phyloP scores from a whole-genome alignment of 345 rosid species.

The Eucalyptus caleyi region DNA sequence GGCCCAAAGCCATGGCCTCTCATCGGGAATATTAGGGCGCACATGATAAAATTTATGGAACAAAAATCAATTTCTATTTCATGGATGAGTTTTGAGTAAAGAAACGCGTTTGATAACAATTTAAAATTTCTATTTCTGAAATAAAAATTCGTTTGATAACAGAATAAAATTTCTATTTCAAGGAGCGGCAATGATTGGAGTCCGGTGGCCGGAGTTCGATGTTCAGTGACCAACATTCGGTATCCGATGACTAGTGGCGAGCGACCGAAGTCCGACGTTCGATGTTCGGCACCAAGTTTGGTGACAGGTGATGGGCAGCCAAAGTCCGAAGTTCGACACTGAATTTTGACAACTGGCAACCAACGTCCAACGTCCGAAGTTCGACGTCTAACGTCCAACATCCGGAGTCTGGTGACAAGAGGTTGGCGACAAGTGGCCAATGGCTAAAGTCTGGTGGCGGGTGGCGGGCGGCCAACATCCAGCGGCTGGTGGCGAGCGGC shows the following conservation, averaged over 20 bases:
- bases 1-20: slow-evolving; percentile 88
- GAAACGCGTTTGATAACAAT: too few species aligned
- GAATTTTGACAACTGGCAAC: fast-evolving
- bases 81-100: too few species aligned
- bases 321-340: fast-evolving
- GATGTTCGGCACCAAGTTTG: fast-evolving
- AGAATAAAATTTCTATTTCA: too few species aligned
- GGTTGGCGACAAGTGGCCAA: fast-evolving
- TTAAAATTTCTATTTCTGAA: too few species aligned
- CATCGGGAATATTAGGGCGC: slow-evolving; percentile 24
- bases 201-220: fast-evolving
- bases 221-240: fast-evolving
- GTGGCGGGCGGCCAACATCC: too few species aligned
- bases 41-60: too few species aligned
- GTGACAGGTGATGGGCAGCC: fast-evolving
- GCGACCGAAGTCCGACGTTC: fast-evolving
- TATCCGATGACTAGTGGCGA: fast-evolving
- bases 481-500: fast-evolving
- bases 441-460: fast-evolving
- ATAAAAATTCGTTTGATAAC: too few species aligned
- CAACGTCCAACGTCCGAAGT: fast-evolving
- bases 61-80: too few species aligned
- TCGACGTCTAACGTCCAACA: fast-evolving
- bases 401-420: fast-evolving
- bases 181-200: fast-evolving